Evolutionary conservation across 306 rosid species (phyloP), one percentile per base, ranked within the genome.

Genomic region (Hippophae gyantsensis): DNA sequence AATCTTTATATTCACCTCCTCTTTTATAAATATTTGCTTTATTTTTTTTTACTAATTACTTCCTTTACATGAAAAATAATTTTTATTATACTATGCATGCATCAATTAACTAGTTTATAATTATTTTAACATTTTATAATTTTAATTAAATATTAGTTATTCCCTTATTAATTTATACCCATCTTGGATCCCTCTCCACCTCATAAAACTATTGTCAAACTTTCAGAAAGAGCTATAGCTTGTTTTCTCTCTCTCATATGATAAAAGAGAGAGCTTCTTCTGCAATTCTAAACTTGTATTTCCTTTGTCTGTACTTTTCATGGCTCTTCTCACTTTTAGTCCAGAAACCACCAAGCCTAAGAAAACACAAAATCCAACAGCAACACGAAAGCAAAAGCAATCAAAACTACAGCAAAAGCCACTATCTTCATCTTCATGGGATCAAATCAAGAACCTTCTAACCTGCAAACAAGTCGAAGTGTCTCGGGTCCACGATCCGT

Each of bases 391-490:
- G 64, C 65, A 54, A 38, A 75, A 73, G 57, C 66, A 71, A 9
- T 72, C 66, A 1, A 73, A 18, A 0, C 62, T 71, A 43, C 64
- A 76, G 13, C 76, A 78, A 42, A 80, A 76, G 13, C 74, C 76
- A 42, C 44, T 76, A 0, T 32, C 38, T 32, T 32, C 45, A 6
- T 66, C 93, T 43, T 85, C 99, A 50, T 93, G 99, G 99, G 95
- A 86, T 61, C 99, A 93, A 65, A 70, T 93, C 68, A 93, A 93
- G 77, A 93, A 79, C 75, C 78, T 93, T 10, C 70, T 93, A 13
- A 78, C 84, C 58, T 93, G 99, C 69, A 93, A 88, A 66, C 94
- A 93, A 78, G 69, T 90, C 53, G 95, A 92, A 81, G 88, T 80
- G 9, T 74, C 88, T 0, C 73, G 67, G 42, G 97, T 93, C 9